Conservation (phyloP, 768 basidiomycete genomes). For the Hericium coralloides region DNA sequence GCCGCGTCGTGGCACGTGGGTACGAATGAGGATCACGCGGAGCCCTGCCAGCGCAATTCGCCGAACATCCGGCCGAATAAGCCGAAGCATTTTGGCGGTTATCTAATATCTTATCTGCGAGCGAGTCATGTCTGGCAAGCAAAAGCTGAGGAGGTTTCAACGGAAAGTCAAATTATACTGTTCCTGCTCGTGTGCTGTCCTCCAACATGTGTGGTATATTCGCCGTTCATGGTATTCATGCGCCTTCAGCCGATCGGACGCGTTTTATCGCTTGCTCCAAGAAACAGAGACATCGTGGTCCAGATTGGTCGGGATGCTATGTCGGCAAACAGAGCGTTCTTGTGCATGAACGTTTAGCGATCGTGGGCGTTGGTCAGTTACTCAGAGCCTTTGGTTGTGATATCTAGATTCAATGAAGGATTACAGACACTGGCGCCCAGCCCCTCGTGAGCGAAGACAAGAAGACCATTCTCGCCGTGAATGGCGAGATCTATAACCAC, state of each 20-base stretch:
- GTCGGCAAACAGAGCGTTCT: slow-evolving; percentile 77
- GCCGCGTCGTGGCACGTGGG: too few species aligned
- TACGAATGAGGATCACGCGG: too few species aligned
- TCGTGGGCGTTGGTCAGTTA: slow-evolving; percentile 89
- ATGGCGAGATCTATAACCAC: slow-evolving; percentile 99
- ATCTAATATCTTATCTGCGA: neutral
- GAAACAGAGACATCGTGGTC: slow-evolving; percentile 86
- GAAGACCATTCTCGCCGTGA: slow-evolving; percentile 80
- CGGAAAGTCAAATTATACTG: neutral
- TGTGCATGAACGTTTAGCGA: slow-evolving; percentile 92
- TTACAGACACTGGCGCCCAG: slow-evolving; percentile 91
- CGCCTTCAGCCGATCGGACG: slow-evolving; percentile 58
- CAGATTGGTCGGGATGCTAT: slow-evolving; percentile 97
- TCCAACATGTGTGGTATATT: slow-evolving; percentile 85
- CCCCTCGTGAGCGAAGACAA: slow-evolving; percentile 84
- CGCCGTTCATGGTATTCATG: slow-evolving; percentile 73
- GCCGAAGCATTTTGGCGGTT: too few species aligned
- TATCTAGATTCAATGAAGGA: neutral
- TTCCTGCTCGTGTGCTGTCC: neutral
- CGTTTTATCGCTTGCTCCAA: slow-evolving; percentile 81
- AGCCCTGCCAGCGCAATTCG: too few species aligned
- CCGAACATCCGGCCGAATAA: too few species aligned
- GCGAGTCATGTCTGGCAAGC: slow-evolving; percentile 5
- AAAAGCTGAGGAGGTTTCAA: neutral
- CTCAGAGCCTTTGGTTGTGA: neutral